Conservation (phyloP, 139 green algal species). For the Picochlorum sp. region DNA sequence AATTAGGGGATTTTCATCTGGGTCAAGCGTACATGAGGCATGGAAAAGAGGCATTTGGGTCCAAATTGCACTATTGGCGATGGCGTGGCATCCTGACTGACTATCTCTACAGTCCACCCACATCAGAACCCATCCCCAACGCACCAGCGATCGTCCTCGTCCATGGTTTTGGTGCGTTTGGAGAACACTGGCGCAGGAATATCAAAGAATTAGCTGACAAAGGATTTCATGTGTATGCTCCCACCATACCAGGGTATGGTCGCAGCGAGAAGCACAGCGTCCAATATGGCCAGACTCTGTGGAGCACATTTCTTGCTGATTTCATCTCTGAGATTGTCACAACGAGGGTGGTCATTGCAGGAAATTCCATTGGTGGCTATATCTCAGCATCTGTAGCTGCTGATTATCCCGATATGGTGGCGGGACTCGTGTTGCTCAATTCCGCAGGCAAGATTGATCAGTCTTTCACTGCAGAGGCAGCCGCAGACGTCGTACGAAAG, state of each 20-base stretch:
- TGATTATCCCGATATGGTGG: conserved; percentile 21
- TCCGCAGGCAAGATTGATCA: conserved; percentile 27
- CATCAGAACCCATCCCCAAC: conserved; percentile 5
- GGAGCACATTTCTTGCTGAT: conserved; percentile 67
- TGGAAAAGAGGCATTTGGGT: conserved; percentile 10
- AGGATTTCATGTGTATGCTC: conserved; percentile 72
- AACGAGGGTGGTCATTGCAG: conserved; percentile 69
- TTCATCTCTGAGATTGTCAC: conserved; percentile 58
- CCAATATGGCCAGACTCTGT: conserved; percentile 71
- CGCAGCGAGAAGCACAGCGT: conserved; percentile 78
- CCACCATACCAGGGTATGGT: conserved; percentile 71
- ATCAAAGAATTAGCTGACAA: conserved; percentile 43
- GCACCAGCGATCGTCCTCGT: conserved; percentile 73
- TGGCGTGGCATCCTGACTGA: conserved; percentile 58
- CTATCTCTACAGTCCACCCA: conserved; percentile 39
- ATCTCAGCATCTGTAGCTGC: conserved; percentile 60
- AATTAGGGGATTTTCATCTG: conserved; percentile 59
- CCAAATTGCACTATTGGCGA: conserved; percentile 40
- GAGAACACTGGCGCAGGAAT: conserved; percentile 82
- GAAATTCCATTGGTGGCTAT: conserved; percentile 96
- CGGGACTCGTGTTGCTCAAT: conserved; percentile 66
- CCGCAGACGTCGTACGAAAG: background rate
- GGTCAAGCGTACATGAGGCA: conserved; percentile 26
- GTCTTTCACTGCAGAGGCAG: conserved; percentile 9
- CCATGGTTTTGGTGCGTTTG: conserved; percentile 95